Base-by-base conservation (phyloP, 768 basidiomycete genomes). In the Cyclocybe cylindracea region DNA sequence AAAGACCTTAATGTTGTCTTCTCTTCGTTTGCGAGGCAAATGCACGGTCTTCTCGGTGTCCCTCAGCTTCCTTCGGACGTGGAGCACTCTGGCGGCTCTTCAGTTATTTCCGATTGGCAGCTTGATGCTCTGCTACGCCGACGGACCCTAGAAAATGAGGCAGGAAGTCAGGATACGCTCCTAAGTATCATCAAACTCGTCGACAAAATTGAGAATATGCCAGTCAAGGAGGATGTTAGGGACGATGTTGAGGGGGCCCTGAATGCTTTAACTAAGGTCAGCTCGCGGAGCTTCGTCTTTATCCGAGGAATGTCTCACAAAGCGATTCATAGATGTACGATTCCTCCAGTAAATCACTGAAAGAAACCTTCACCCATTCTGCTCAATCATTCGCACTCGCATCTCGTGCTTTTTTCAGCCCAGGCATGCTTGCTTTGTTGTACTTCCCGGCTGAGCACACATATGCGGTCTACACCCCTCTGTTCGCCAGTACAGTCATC, bases 371-470 rank as follows among this genome's bases (percentile, higher is more conserved):
- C 39, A 67, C 67, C 24, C 75, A 82, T 63, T 91, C 91, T 1
- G 77, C 80, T 10, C 66, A 74, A 50, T 90, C 92, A 0, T 67
- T 84, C 41, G 77, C 76, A 0, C 74, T 86, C 34, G 82, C 93
- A 9, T 91, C 89, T 2, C 80, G 86, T 38, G 96, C 97, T 3
- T 98, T 97, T 77, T 98, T 97, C 73, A 91, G 94, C 67, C 97
- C 96, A 0, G 91, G 89, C 14, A 97, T 98, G 94, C 72, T 98
- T 59, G 94, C 93, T 10, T 71, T 98, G 64, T 77, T 99, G 16
- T 99, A 99, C 70, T 98, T 98, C 71, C 97, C 97, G 16, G 87
- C 93, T 14, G 97, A 98, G 65, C 97, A 98, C 74, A 98, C 91
- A 65, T 95, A 94, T 66, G 95, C 95, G 2, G 93, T 99, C 7